Evolutionary conservation across 352 stramenopile species (phyloP).

Genomic region (Pythium monospermum): DNA sequence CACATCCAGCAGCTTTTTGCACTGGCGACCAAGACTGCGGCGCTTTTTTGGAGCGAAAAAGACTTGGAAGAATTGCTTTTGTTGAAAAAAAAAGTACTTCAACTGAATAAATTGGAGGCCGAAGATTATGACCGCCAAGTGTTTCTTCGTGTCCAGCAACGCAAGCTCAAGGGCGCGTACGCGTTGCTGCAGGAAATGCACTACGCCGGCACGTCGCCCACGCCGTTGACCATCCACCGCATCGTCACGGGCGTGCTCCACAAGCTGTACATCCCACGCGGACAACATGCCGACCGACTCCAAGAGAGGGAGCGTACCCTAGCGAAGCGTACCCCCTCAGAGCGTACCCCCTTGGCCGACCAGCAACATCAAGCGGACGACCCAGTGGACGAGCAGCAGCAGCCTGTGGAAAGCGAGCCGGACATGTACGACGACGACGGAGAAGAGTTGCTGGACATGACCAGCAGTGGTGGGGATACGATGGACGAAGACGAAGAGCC

Average conservation of each 20-base stretch:
- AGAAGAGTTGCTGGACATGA: background rate
- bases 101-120: conserved; percentile 17
- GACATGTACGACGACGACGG: conserved; percentile 30
- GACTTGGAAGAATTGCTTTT: conserved; percentile 47
- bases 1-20: conserved; percentile 53
- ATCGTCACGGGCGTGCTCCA: conserved; percentile 61
- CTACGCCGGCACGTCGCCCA: conserved; percentile 61
- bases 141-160: conserved; percentile 45
- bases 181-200: conserved; percentile 79
- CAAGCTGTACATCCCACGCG: conserved; percentile 23
- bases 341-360: too few relatives aligned
- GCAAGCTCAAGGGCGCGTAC: conserved; percentile 47
- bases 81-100: conserved; percentile 48
- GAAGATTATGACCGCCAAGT: conserved; percentile 69
- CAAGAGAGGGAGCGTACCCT: too few relatives aligned
- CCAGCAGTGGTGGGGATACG: background rate
- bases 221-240: conserved; percentile 62
- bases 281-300: background rate
- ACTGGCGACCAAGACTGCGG: conserved; percentile 45
- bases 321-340: too few relatives aligned
- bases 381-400: conserved; percentile 5
- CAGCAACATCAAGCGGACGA: conserved; percentile 5
- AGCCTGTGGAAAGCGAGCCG: too few relatives aligned
- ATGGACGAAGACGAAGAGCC: conserved; percentile 7
- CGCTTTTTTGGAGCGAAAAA: conserved; percentile 55